phyloP scores from a whole-genome alignment of 106 monocot species.

The Dioscorea alata region DNA sequence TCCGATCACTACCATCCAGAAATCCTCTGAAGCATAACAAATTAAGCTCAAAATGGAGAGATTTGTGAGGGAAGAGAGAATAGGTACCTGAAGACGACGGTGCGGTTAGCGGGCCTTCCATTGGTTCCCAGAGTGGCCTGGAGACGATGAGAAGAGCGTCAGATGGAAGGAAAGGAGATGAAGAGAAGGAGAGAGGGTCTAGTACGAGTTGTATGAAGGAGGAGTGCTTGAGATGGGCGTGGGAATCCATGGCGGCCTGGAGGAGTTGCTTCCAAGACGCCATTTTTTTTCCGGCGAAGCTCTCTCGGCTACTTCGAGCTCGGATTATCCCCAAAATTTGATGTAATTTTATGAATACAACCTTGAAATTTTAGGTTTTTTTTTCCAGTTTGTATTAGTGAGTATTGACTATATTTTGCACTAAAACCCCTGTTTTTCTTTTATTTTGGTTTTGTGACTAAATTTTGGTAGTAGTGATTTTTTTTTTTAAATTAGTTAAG shows the following conservation, averaged over 20 bases:
- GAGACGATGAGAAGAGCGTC: neutral
- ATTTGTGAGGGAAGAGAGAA: neutral
- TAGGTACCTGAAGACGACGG: constrained; percentile 82
- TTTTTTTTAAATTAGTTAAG: too few species aligned
- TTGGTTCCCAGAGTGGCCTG: constrained; percentile 65
- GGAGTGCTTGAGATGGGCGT: constrained; percentile 67
- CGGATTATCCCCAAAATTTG: too few species aligned
- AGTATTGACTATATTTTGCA: too few species aligned
- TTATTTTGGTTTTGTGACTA: too few species aligned
- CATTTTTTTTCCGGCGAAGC: neutral
- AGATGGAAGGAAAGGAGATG: constrained; percentile 1
- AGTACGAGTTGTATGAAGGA: constrained; percentile 79
- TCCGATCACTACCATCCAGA: constrained; percentile 44
- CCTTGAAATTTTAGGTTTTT: too few species aligned
- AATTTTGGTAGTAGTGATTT: too few species aligned
- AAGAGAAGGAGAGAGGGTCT: neutral
- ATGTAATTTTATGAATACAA: too few species aligned
- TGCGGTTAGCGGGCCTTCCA: constrained; percentile 74
- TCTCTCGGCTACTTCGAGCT: too few species aligned
- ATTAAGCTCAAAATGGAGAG: too few species aligned
- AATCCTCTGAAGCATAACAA: constrained; percentile 46
- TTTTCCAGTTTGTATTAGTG: too few species aligned
- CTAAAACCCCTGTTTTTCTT: too few species aligned
- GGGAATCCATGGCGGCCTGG: constrained; percentile 55
- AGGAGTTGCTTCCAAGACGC: constrained; percentile 67